These are phyloP conservation scores for Closterium sp. DNA, from an alignment of 139 green algal species.

Conservation along the genomic window DNA sequence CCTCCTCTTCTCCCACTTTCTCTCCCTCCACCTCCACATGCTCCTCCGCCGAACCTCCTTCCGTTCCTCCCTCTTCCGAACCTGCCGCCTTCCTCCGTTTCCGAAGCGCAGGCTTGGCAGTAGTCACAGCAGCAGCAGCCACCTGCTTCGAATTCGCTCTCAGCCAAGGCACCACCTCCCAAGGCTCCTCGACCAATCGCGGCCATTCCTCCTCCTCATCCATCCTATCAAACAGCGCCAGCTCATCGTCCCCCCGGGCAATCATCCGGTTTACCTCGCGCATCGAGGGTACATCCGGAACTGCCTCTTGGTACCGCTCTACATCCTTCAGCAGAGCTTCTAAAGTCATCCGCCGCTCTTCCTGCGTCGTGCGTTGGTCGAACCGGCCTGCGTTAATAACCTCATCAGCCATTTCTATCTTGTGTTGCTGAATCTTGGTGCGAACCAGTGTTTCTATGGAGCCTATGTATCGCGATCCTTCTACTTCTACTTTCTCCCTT, in stretches of 20 bases:
- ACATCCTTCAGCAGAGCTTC: slow-evolving; percentile 52
- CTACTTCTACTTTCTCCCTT: not conserved
- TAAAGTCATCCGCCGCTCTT: slow-evolving; percentile 64
- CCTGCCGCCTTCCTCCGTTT: not conserved
- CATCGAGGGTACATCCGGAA: slow-evolving; percentile 36
- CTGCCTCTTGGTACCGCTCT: slow-evolving; percentile 35
- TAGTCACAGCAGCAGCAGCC: not conserved
- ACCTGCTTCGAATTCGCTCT: not conserved
- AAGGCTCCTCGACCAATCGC: not conserved
- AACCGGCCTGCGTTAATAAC: slow-evolving; percentile 72
- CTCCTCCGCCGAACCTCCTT: not conserved
- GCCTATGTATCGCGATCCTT: slow-evolving; percentile 58
- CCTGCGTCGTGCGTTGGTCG: slow-evolving; percentile 89
- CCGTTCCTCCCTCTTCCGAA: not conserved
- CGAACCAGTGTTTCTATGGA: slow-evolving; percentile 90
- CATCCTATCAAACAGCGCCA: slow-evolving; percentile 52
- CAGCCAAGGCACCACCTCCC: not conserved
- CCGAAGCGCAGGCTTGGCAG: not conserved
- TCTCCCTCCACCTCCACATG: slow-evolving; percentile 6
- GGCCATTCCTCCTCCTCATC: slow-evolving; percentile 47
- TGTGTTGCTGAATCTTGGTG: slow-evolving; percentile 95
- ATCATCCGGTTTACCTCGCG: slow-evolving; percentile 53
- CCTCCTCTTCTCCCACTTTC: not conserved
- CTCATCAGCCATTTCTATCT: slow-evolving; percentile 99
- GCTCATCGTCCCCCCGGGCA: slow-evolving; percentile 32